Base-by-base conservation (phyloP, 2,329 filamentous ascomycete species). In the Trichoderma harzianum region DNA sequence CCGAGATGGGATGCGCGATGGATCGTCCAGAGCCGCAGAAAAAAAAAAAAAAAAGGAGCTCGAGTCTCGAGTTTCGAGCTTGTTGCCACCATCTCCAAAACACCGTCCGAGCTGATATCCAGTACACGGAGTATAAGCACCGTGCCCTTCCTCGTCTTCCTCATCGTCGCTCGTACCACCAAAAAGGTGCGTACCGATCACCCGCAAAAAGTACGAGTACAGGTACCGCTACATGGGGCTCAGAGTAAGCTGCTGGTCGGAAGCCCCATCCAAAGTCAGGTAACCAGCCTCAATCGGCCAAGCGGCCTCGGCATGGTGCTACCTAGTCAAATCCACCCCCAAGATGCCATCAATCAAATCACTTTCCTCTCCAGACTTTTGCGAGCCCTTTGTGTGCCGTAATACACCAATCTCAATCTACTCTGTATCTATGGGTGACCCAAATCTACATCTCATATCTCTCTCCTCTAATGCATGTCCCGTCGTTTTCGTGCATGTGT, bases 211-310 rank as follows among this genome's bases (percentile, higher is more conserved):
- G 53, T 57, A 28, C 26, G 16, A 10, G n/a, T 53, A 53, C 47
- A 53, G 47, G 47, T 53, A 24, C 21, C 43, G 43, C 43, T 51
- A 21, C 43, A n/a, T 51, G 47, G 39, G 16, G 7, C 16, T 43
- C 39, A 43, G 39, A 43, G 39, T 53, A 53, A 53, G 47, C 47
- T 24, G 47, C 47, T 24, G 18, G 47, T 34, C 55, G 55, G 55
- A 60, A 60, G 34, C 60, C 66, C 66, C 66, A 39, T 53, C 65
- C 66, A 28, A 36, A 26, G 26, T 21, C 67, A 36, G 36, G 67
- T 53, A 62, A 69, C 67, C 67, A 62, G 55, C 67, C 67, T 69
- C n/a, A 51, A 62, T 62, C 57, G 67, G 67, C 51, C 43, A 69
- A 69, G 67, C 67, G 39, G 39, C 55, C 53, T 69, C 57, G 66